Base-by-base conservation (phyloP, 805 yeast genomes). In the Candida chauliodis region DNA sequence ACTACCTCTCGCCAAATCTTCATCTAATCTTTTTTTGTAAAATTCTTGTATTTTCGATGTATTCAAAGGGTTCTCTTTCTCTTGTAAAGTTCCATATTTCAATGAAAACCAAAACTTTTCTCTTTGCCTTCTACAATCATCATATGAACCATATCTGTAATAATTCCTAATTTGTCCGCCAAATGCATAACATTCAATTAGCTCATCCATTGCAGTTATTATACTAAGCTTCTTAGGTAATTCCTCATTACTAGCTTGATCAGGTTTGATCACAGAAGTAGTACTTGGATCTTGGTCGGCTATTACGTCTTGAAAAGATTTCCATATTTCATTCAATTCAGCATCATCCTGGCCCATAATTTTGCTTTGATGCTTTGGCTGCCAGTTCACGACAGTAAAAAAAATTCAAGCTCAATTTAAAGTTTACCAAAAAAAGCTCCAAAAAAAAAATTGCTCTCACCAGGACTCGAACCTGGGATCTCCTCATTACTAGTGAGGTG, bases 131-230 rank as follows among this genome's bases (percentile, higher is more conserved):
- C 71, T 72, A 59, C 98, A 91, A 43, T 77, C 66, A 36, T 81
- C 79, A 50, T 87, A 72, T 30, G 80, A 78, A 2, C 97, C 97
- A 53, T 79, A 84, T 38, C 97, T 68, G 56, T 90, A 91, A 52
- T 84, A 84, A 59, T 84, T 76, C 43, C 95, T 76, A 15, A 86
- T 63, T 55, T 90, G 96, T 0, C 97, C 97, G 3, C 96, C 97
- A 2, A 90, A 55, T 0, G 97, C 85, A 62, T 85, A 88, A 57
- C 98, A 91, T 33, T 78, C 81, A 32, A 89, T 73, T 16, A 90
- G 67, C 53, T 88, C 95, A 58, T 90, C 95, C 59, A 90, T 81
- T 1, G 93, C 93, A 30, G 91, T 87, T 38, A 81, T 69, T 5
- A 67, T 49, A 10, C 68, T 56, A 33, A 68, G 48, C 18, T 58